phyloP scores from a whole-genome alignment of 208 protist genomes.

The Trypanosoma theileri region DNA sequence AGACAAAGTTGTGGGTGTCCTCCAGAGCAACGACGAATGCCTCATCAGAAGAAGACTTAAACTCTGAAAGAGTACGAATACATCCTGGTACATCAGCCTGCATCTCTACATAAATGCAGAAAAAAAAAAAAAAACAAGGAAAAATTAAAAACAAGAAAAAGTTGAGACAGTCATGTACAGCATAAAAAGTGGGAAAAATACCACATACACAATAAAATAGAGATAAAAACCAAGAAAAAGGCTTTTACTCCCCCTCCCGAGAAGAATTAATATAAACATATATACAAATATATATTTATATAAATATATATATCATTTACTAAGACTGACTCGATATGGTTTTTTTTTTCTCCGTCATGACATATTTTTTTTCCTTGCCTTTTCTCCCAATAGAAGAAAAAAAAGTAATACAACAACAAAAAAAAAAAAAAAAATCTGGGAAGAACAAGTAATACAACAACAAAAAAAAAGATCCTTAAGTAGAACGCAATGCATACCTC shows the following conservation, averaged over 20 bases:
- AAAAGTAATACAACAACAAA: no score
- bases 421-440: no score
- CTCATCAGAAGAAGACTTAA: conserved; percentile 13
- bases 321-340: no score
- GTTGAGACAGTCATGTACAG: background rate
- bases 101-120: conserved; percentile 20
- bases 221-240: conserved; percentile 10
- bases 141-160: conserved; percentile 14
- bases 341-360: no score
- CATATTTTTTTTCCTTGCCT: no score
- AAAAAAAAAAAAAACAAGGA: conserved; percentile 6
- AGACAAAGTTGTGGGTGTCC: conserved; percentile 26
- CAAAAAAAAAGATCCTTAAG: no score
- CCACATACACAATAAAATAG: conserved; percentile 9
- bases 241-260: conserved; percentile 13
- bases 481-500: no score
- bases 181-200: background rate
- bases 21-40: conserved; percentile 3
- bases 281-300: conserved; percentile 19
- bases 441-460: no score
- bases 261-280: conserved; percentile 18
- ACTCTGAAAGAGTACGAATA: conserved; percentile 13
- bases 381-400: no score
- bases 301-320: conserved; percentile 2
- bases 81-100: conserved; percentile 23